phyloP scores from a whole-genome alignment of 345 rosid genomes.

The Gossypium raimondii region DNA sequence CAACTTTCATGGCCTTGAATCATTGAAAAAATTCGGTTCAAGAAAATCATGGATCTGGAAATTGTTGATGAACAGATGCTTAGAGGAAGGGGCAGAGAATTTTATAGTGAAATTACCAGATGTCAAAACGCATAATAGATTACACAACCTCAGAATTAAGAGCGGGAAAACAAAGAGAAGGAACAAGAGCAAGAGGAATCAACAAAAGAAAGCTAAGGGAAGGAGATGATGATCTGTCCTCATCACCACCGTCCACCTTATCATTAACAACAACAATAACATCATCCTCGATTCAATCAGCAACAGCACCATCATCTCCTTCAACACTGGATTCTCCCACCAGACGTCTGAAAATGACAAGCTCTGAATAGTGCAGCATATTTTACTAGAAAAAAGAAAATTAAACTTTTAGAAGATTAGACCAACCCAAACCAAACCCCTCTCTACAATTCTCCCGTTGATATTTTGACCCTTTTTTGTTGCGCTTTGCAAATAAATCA shows the following conservation, averaged over 20 bases:
- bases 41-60: too few relatives aligned
- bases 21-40: too few relatives aligned
- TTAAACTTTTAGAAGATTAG: too few relatives aligned
- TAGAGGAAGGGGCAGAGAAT: slow-evolving; percentile 95
- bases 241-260: slow-evolving; percentile 26
- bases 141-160: slow-evolving; percentile 38
- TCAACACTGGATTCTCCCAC: slow-evolving; percentile 50
- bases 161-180: neutral
- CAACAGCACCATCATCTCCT: slow-evolving; percentile 41
- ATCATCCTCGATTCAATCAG: neutral
- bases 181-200: slow-evolving; percentile 3
- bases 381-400: neutral
- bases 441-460: too few relatives aligned
- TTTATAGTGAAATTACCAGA: slow-evolving; percentile 85
- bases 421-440: too few relatives aligned
- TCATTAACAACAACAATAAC: too few relatives aligned
- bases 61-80: slow-evolving; percentile 46
- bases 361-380: neutral
- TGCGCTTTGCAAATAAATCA: too few relatives aligned
- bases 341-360: slow-evolving; percentile 40
- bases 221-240: slow-evolving; percentile 25
- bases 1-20: too few relatives aligned
- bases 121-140: slow-evolving; percentile 58
- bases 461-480: too few relatives aligned
- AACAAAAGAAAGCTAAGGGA: slow-evolving; percentile 62